Base-by-base conservation (phyloP, 768 basidiomycete genomes). In the Pisolithus tinctorius region DNA sequence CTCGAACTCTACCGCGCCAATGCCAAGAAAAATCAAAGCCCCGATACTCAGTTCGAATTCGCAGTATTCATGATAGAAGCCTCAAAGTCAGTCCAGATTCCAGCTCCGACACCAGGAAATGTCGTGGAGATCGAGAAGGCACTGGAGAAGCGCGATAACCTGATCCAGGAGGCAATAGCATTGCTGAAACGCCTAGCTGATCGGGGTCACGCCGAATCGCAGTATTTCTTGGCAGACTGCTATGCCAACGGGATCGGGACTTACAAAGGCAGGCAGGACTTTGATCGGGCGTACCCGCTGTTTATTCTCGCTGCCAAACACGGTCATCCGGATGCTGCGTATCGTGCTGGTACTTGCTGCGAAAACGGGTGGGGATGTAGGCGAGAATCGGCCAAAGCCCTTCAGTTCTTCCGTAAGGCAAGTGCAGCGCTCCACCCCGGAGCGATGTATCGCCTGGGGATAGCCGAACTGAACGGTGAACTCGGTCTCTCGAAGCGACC, bases 361-460 rank as follows among this genome's bases (percentile, higher is more conserved):
- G 96, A 99, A 77, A 94, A 97, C 60, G 96, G 94, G 27, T 98
- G 95, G 96, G 96, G 96, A 6, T 95, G 93, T 66, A 76, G 95
- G 47, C 80, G 93, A 13, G 96, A 98, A 69, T 85, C 82, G 16
- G 84, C 85, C 41, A 97, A 97, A 63, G 93, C 95, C 0, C 69
- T 97, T 34, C 84, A 88, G 51, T 96, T 93, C 73, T 98, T 86
- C 74, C 83, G 88, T 52, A 98, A 96, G 69, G 92, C 94, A 6
- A 91, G 86, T 0, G 92, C 93, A 0, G 83, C 91, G 1, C 77
- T 86, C 11, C 94, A 98, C 58, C 93, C 93, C 0, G 93, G 92
- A 14, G 90, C 96, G 1, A 89, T 98, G 84, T 97, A 97, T 67
- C 87, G 96, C 14, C 82, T 99, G 25, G 96, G 95, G 6, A 89